Conservation (phyloP, 306 rosid genomes). For the Medicago ruthenica region DNA sequence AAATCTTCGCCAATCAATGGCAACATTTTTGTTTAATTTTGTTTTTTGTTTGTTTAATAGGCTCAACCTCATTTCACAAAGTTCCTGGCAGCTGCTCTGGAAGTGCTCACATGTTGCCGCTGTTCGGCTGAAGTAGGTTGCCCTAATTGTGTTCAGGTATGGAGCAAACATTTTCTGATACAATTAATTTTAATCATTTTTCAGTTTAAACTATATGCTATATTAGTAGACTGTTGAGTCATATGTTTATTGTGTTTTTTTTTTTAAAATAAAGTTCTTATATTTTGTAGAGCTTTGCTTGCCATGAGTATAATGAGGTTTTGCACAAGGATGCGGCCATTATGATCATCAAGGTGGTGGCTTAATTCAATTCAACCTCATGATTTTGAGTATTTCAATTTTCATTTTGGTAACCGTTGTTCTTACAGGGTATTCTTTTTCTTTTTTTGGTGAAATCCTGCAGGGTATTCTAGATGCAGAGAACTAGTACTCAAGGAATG, state of each 20-base stretch:
- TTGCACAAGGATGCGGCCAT: conserved; percentile 88
- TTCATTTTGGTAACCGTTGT: conserved; percentile 44
- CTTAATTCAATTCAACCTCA: conserved; percentile 30
- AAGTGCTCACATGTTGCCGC: conserved; percentile 76
- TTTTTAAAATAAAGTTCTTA: conserved; percentile 27
- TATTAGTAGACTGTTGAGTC: not conserved
- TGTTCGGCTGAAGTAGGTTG: conserved; percentile 75
- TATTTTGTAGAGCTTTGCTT: conserved; percentile 71
- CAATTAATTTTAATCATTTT: not conserved
- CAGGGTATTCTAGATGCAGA: conserved; percentile 86
- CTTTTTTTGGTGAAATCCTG: not conserved
- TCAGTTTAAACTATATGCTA: not conserved
- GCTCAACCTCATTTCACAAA: conserved; percentile 74
- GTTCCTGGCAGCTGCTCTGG: conserved; percentile 75
- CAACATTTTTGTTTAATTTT: not conserved
- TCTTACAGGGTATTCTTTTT: conserved; percentile 44
- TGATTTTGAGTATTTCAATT: conserved; percentile 38
- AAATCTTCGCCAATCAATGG: conserved; percentile 7
- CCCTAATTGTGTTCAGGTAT: conserved; percentile 86
- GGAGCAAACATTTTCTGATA: conserved; percentile 17
- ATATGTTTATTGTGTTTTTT: not conserved
- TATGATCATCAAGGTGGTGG: conserved; percentile 73
- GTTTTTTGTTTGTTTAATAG: conserved; percentile 51
- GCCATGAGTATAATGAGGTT: conserved; percentile 80
- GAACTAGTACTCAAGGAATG: conserved; percentile 35